A percentile compares a stretch with the other conserved stretches of the same genome.
These are phyloP conservation scores for Moesziomyces parantarcticus DNA, from an alignment of 1,284 basidiomycete species.

Conservation along the genomic window DNA sequence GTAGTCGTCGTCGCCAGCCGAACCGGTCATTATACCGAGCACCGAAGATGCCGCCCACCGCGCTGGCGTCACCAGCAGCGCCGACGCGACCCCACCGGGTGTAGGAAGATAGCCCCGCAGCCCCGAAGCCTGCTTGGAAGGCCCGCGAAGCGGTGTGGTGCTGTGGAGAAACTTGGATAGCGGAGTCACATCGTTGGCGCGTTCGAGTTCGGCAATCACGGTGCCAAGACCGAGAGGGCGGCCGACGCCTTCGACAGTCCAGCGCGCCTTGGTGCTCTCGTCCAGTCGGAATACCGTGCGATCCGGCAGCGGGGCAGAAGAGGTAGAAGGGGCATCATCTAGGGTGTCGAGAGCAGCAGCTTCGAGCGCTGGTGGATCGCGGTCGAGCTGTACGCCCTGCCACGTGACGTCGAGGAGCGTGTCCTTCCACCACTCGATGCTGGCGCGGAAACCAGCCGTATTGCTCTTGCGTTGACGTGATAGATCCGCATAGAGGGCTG, in stretches of 20 bases:
- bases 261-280: conserved; percentile 32
- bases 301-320: not conserved
- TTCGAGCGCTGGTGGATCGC: not conserved
- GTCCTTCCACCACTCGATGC: conserved; percentile 86
- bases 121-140: conserved; percentile 68
- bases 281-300: conserved; percentile 74
- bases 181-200: conserved; percentile 70
- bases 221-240: conserved; percentile 83
- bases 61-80: conserved; percentile 19
- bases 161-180: conserved; percentile 74
- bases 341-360: not conserved
- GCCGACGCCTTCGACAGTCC: conserved; percentile 71
- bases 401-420: conserved; percentile 76
- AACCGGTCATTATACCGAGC: conserved; percentile 71
- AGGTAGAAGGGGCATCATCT: not conserved
- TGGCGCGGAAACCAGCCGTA: conserved; percentile 81
- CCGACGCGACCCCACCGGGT: conserved; percentile 11
- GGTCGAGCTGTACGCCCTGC: conserved; percentile 30
- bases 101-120: conserved; percentile 25
- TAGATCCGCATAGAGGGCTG: conserved; percentile 88
- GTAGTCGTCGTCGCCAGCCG: conserved; percentile 71
- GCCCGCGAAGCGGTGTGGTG: conserved; percentile 76
- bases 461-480: conserved; percentile 84
- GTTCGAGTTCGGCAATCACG: conserved; percentile 71
- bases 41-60: conserved; percentile 83